A percentile compares a stretch with the other conserved stretches of the same genome.
phyloP scores from a whole-genome alignment of 2,329 filamentous ascomycete genomes.

The Fusarium vanettenii region DNA sequence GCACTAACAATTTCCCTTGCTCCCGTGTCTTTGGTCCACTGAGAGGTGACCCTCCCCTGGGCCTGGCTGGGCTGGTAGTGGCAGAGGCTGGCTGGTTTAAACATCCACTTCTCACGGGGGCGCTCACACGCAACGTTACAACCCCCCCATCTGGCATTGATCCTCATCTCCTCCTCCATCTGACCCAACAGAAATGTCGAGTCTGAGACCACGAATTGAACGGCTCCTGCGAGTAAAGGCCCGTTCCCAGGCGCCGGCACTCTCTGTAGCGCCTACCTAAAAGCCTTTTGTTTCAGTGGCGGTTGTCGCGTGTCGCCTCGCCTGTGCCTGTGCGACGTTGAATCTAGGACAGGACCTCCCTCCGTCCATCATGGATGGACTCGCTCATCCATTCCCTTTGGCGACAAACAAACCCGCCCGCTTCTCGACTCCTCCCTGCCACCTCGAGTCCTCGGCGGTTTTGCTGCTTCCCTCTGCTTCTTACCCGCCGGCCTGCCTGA shows the following conservation, averaged over 20 bases:
- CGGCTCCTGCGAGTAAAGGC: slow-evolving; percentile 7
- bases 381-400: not conserved
- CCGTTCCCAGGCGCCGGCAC: slow-evolving; percentile 6
- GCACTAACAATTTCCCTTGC: slow-evolving; percentile 26
- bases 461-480: slow-evolving; percentile 17
- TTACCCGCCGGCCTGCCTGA: slow-evolving; percentile 2
- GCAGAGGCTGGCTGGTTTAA: not conserved
- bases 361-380: slow-evolving; percentile 1
- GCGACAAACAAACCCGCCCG: slow-evolving; percentile 11
- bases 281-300: slow-evolving; percentile 21
- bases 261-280: slow-evolving; percentile 20
- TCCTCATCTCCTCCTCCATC: slow-evolving; percentile 24
- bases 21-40: slow-evolving; percentile 1
- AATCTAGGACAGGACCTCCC: slow-evolving; percentile 5
- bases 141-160: slow-evolving; percentile 32
- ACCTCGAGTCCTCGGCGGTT: slow-evolving; percentile 22
- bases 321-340: slow-evolving; percentile 43
- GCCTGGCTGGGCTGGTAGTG: not conserved
- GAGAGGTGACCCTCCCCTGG: not conserved
- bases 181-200: slow-evolving; percentile 25
- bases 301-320: slow-evolving; percentile 36
- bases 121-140: slow-evolving; percentile 39
- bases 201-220: slow-evolving; percentile 12
- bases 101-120: slow-evolving; percentile 30
- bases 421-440: slow-evolving; percentile 29